phyloP scores from a whole-genome alignment of 495 filamentous ascomycete species.

The Thozetella sp. region DNA sequence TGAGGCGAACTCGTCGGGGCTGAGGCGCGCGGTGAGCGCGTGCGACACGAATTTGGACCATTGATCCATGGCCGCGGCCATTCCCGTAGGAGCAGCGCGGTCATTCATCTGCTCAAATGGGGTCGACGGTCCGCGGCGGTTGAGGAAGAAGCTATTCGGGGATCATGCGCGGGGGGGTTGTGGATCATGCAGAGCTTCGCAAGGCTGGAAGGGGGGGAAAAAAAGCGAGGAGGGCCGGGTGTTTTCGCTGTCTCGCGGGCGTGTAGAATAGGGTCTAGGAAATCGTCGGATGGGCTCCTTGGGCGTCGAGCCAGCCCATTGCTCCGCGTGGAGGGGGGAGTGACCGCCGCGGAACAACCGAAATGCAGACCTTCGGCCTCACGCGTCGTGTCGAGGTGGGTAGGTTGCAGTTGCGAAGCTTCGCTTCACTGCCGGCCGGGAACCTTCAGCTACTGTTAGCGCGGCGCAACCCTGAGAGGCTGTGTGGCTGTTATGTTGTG shows the following conservation, averaged over 20 bases:
- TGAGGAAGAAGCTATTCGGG: no score
- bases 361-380: not conserved
- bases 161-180: no score
- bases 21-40: conserved; percentile 47
- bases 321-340: not conserved
- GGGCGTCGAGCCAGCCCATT: not conserved
- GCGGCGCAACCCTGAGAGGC: not conserved
- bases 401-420: not conserved
- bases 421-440: not conserved
- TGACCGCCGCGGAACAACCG: not conserved
- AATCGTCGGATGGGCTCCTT: not conserved
- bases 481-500: not conserved
- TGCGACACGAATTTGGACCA: conserved; percentile 50
- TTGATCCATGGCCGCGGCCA: conserved; percentile 24
- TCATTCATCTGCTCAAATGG: conserved; percentile 11
- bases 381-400: not conserved
- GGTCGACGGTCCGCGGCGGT: no score
- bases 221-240: no score
- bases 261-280: no score
- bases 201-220: no score
- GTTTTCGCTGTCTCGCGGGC: no score
- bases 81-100: conserved; percentile 8
- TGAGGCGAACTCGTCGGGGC: conserved; percentile 43
- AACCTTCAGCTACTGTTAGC: not conserved
- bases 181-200: no score